phyloP scores from a whole-genome alignment of 768 basidiomycete genomes.

The Solioccasus polychromus region DNA sequence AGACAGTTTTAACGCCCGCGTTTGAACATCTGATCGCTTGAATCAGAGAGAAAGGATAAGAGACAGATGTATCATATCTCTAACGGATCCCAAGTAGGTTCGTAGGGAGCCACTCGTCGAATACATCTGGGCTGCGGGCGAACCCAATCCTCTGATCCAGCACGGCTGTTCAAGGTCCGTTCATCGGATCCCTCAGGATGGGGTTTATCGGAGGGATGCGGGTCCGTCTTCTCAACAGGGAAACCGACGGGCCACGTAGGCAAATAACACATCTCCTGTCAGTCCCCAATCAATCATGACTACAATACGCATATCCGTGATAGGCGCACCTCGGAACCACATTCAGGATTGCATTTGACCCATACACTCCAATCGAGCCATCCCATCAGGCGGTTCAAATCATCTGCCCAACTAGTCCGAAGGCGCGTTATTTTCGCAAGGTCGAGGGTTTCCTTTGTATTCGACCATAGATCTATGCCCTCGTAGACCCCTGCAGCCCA shows the following conservation, averaged over 20 bases:
- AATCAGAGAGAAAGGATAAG: no score
- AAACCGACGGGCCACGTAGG: constrained; percentile 24
- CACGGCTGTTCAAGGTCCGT: background rate
- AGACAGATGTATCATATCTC: background rate
- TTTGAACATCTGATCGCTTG: no score
- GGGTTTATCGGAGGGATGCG: background rate
- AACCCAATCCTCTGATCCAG: constrained; percentile 14
- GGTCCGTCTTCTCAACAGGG: background rate
- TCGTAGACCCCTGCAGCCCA: constrained; percentile 41
- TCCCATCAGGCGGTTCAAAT: constrained; percentile 37
- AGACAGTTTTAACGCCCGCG: no score
- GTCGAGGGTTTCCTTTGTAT: background rate
- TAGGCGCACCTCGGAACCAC: constrained; percentile 42
- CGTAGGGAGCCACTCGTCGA: constrained; percentile 7
- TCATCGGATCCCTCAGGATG: background rate
- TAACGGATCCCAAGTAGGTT: no score
- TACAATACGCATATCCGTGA: background rate
- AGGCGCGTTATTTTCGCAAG: constrained; percentile 6
- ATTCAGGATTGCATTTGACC: constrained; percentile 46
- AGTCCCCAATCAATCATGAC: background rate
- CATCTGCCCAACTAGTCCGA: constrained; percentile 33
- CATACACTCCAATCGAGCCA: constrained; percentile 57
- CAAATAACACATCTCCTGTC: constrained; percentile 27
- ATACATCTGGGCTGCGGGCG: constrained; percentile 23
- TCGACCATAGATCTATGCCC: constrained; percentile 14